phyloP scores from a whole-genome alignment of 768 basidiomycete genomes.

The Pisolithus sp. region DNA sequence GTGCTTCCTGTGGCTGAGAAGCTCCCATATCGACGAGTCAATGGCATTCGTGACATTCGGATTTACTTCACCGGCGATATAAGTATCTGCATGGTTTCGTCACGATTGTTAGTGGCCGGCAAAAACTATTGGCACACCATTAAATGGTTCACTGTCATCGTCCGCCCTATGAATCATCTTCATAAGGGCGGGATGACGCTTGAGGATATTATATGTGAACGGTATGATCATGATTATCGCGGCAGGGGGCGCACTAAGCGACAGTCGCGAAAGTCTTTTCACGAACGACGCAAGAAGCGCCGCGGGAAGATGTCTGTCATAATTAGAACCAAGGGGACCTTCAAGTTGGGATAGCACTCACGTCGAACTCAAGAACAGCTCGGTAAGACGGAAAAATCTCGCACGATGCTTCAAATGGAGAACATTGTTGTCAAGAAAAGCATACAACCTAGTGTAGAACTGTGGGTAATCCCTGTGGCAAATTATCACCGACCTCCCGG shows the following conservation, averaged over 20 bases:
- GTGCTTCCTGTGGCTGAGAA: conserved; percentile 70
- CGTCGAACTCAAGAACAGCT: conserved; percentile 90
- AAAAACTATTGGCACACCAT: conserved; percentile 25
- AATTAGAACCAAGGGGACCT: neutral
- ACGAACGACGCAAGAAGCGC: conserved; percentile 92
- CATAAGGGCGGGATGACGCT: conserved; percentile 89
- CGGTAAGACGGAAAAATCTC: conserved; percentile 89
- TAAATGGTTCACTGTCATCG: conserved; percentile 26
- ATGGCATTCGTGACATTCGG: conserved; percentile 76
- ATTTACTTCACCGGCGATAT: conserved; percentile 56
- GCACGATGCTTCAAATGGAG: conserved; percentile 91
- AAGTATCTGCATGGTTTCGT: conserved; percentile 51
- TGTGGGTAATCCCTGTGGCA: conserved; percentile 81
- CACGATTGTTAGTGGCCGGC: neutral
- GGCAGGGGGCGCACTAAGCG: conserved; percentile 80
- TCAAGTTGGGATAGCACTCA: conserved; percentile 34
- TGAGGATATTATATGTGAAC: conserved; percentile 91
- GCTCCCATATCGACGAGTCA: conserved; percentile 90
- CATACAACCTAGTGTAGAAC: conserved; percentile 89
- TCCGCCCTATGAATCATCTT: conserved; percentile 76
- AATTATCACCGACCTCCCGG: conserved; percentile 1
- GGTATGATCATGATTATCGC: conserved; percentile 89
- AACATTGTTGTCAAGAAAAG: conserved; percentile 80
- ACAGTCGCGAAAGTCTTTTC: conserved; percentile 82
- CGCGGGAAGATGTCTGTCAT: conserved; percentile 72